Evolutionary conservation across 2,329 filamentous ascomycete genomes (phyloP), one percentile per base, ranked within the genome.

Genomic region (Colletotrichum sp.): DNA sequence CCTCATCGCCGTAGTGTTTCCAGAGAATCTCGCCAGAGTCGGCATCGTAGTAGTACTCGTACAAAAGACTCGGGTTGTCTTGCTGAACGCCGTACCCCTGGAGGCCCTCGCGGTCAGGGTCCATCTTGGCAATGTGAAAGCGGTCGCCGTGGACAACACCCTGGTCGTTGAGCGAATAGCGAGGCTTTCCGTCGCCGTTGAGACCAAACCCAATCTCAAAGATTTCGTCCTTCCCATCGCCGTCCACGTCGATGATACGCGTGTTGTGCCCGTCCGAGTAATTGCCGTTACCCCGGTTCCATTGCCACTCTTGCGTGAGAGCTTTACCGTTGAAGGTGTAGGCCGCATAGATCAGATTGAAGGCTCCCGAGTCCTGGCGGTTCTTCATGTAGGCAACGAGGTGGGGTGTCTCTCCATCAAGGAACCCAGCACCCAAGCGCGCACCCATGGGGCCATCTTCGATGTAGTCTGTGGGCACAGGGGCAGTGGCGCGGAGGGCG

Each of bases 41-140:
- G 1, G 78, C 78, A 36, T 80, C 78, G 43, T 80, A 80, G 67
- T 80, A 79, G 73, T 79, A 79, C 30, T 80, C 78, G n/a, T 76
- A 72, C 7, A 80, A 69, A 0, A 60, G 21, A 38, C 56, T 65
- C 4, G 77, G 77, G 62, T 80, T 79, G 0, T 68, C 24, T 38
- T 80, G 78, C 67, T 80, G 78, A 6, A 79, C 74, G 16, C 77
- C 78, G 30, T 75, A 80, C 3, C 78, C 78, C 48, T 80, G 78
- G 1, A 79, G 61, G 3, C 79, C 78, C 9, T 21, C 26, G 8
- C 78, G 76, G n/a, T 55, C 18, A 3, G 77, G 78, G 15, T 79
- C 78, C 36, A 80, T 79, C 74, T 79, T 80, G 26, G 79, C 77
- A 18, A 80, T 77, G 36, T 79, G 78, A 26, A 58, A 80, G 6